Evolutionary conservation across 1,284 basidiomycete genomes (phyloP).

Genomic region (Tranzscheliella williamsii): DNA sequence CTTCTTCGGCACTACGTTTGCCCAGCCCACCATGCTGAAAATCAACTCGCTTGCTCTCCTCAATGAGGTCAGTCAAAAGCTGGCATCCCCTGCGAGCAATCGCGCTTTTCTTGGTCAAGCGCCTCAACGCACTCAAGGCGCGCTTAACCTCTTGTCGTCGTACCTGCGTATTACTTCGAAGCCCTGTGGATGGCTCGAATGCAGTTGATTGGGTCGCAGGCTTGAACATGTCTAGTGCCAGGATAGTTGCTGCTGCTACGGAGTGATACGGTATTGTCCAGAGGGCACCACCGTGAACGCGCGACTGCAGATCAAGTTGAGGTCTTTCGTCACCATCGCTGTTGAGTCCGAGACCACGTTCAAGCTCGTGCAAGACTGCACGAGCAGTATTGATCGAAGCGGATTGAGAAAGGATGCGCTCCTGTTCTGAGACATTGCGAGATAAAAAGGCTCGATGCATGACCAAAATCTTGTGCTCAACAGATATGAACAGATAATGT

Average conservation of each 20-base stretch:
- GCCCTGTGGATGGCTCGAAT: background rate
- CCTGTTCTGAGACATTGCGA: constrained; percentile 17
- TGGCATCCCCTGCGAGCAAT: constrained; percentile 38
- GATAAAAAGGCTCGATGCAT: constrained; percentile 44
- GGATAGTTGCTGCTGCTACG: constrained; percentile 35
- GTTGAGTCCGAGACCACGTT: constrained; percentile 27
- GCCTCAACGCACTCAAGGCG: constrained; percentile 23
- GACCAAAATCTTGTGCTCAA: constrained; percentile 42
- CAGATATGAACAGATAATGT: constrained; percentile 42
- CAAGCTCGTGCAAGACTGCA: constrained; percentile 31
- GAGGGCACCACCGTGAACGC: constrained; percentile 35
- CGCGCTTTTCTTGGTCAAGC: constrained; percentile 30
- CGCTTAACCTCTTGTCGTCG: constrained; percentile 30
- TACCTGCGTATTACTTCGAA: constrained; percentile 8
- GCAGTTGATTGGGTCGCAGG: background rate
- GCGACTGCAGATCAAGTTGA: constrained; percentile 31
- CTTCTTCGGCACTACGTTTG: constrained; percentile 20
- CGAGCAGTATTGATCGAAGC: constrained; percentile 39
- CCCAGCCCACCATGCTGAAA: constrained; percentile 4
- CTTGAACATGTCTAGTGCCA: constrained; percentile 38
- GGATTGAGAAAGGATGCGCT: constrained; percentile 24
- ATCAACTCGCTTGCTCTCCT: constrained; percentile 26
- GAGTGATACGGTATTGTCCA: constrained; percentile 47
- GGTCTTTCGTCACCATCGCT: constrained; percentile 19
- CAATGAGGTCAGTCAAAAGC: constrained; percentile 24